Evolutionary conservation across 2,329 filamentous ascomycete genomes (phyloP).

Genomic region (Colletotrichum destructivum): DNA sequence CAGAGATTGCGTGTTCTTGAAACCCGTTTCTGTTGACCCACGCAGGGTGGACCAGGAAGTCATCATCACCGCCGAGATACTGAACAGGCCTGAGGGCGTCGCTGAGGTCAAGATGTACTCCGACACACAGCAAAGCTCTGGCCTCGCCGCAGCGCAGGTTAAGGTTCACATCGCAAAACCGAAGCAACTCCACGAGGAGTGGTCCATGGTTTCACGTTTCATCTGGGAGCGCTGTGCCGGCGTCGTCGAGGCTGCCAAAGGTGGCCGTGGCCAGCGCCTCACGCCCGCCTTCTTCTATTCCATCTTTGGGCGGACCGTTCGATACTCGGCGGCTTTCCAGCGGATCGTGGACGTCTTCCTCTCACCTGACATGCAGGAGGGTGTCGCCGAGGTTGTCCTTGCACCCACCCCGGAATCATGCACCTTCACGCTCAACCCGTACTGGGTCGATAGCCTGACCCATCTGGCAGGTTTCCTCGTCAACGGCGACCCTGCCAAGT

Average conservation of each 20-base stretch:
- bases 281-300: background rate
- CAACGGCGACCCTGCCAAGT: background rate
- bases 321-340: background rate
- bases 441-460: background rate
- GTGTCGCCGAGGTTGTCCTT: background rate
- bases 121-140: too few relatives aligned
- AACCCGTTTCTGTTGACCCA: too few relatives aligned
- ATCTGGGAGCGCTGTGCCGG: too few relatives aligned
- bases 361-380: background rate
- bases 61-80: too few relatives aligned
- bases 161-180: too few relatives aligned
- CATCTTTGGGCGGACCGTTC: background rate
- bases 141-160: too few relatives aligned
- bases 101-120: too few relatives aligned
- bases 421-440: background rate
- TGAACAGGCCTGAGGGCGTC: too few relatives aligned
- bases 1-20: too few relatives aligned
- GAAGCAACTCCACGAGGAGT: too few relatives aligned
- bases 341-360: background rate
- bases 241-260: background rate
- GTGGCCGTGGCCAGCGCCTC: background rate
- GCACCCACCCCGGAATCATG: background rate
- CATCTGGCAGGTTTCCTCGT: slow-evolving; percentile 6
- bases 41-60: too few relatives aligned
- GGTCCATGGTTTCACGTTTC: too few relatives aligned